Evolutionary conservation across 805 yeast species (phyloP), one percentile per base, ranked within the genome.

Genomic region (Yamadazyma insecticola): DNA sequence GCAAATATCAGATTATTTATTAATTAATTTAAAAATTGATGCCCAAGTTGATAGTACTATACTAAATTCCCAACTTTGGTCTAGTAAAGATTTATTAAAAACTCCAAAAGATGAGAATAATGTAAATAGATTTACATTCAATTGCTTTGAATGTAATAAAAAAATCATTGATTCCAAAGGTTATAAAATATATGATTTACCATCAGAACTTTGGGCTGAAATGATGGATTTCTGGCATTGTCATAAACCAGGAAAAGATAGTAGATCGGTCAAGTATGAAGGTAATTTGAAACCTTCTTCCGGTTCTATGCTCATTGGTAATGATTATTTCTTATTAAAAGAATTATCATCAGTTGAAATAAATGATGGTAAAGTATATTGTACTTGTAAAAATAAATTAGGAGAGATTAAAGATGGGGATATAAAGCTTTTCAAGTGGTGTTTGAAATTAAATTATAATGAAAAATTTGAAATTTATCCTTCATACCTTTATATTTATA

Each of bases 151-250:
- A 0, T 73, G 78, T 37, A 36, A 39, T 1, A 1, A n/a, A 0
- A 22, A 14, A 0, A 13, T 70, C 1, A 35, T 68, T 2, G 49
- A 55, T 30, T 61, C 72, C 0, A n/a, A 24, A 0, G 29, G 50
- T 1, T 49, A 26, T 3, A 54, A 49, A 10, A 57, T 76, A 26
- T 48, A 57, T 32, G 84, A 84, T 22, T 74, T 90, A 78, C 98
- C 98, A 0, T 82, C 95, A 1, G 97, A 88, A 48, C 64, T 76
- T 29, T 90, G 98, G 98, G 76, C 81, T 10, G 98, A 90, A 51
- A 62, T 92, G 72, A 82, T 90, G 95, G 97, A 90, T 36, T 83
- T 82, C 43, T 90, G 98, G 98, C 97, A 90, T 53, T 90, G 98
- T 51, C 97, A 90, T 50, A 82, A 81, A 46, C 94, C 94, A 0